Conservation (phyloP, 2,329 filamentous ascomycete species). For the Apiospora kogelbergensis region DNA sequence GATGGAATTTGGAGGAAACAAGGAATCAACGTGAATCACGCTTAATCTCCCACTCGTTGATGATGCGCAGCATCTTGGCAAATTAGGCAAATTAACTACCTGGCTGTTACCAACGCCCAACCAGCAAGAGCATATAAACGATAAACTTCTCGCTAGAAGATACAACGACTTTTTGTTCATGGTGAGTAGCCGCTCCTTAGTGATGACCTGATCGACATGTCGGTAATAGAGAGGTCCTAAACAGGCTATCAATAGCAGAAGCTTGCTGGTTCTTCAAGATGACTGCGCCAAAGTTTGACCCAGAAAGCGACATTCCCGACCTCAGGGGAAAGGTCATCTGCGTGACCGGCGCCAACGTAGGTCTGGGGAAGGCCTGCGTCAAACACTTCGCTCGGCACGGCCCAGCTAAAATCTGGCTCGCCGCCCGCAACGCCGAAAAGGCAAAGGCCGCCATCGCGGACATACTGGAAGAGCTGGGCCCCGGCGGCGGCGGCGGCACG, state of each 20-base stretch:
- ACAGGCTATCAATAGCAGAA: no score
- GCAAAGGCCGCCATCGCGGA: neutral
- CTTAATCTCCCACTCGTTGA: neutral
- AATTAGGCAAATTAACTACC: no score
- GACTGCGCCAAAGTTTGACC: neutral
- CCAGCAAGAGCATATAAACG: neutral
- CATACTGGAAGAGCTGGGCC: neutral
- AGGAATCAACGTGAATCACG: neutral
- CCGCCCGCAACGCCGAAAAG: neutral
- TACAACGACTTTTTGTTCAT: neutral
- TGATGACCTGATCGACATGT: neutral
- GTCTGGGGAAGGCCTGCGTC: neutral
- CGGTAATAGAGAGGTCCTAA: neutral
- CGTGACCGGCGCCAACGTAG: neutral
- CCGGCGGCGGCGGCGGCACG: neutral
- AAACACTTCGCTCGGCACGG: neutral
- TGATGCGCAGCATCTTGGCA: neutral
- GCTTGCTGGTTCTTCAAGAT: neutral
- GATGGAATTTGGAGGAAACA: neutral
- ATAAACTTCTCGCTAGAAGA: neutral
- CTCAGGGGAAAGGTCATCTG: neutral
- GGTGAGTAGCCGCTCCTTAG: neutral
- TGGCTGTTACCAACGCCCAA: neutral
- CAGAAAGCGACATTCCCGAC: neutral
- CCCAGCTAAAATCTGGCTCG: neutral